These are phyloP conservation scores for Entoloma clypeatum DNA, from an alignment of 1,284 basidiomycete genomes.

Conservation along the genomic window DNA sequence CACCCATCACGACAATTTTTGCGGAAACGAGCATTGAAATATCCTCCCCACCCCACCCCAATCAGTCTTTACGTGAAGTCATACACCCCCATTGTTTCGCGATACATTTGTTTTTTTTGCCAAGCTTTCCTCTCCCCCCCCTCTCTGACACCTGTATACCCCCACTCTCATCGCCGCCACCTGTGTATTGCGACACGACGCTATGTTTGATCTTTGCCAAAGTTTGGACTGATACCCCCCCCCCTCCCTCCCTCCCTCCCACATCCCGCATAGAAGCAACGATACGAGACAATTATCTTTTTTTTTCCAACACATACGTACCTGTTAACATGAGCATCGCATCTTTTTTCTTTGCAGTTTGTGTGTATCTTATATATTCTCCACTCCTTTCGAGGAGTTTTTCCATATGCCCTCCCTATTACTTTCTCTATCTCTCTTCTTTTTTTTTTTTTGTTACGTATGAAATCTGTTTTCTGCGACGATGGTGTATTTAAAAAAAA, in stretches of 20 bases:
- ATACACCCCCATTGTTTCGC: slow-evolving; percentile 13
- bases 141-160: no score
- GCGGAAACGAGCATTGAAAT: no score
- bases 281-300: slow-evolving; percentile 26
- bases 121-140: no score
- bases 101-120: slow-evolving; percentile 20
- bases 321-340: slow-evolving; percentile 7
- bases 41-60: no score
- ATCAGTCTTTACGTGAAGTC: slow-evolving; percentile 18
- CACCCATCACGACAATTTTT: not conserved
- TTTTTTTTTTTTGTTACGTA: slow-evolving; percentile 37
- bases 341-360: slow-evolving; percentile 16
- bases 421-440: slow-evolving; percentile 36
- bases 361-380: slow-evolving; percentile 22
- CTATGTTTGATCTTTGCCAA: slow-evolving; percentile 12
- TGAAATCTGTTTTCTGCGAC: no score
- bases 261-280: no score
- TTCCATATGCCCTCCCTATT: slow-evolving; percentile 20
- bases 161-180: slow-evolving; percentile 6
- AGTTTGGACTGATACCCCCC: slow-evolving; percentile 25
- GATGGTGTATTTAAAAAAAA: no score
- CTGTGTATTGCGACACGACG: slow-evolving; percentile 25
- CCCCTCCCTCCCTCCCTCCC: slow-evolving; percentile 6
- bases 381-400: slow-evolving; percentile 31
- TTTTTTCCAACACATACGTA: no score